Base-by-base conservation (phyloP, 306 rosid species). In the Sechiopsis laciniata region DNA sequence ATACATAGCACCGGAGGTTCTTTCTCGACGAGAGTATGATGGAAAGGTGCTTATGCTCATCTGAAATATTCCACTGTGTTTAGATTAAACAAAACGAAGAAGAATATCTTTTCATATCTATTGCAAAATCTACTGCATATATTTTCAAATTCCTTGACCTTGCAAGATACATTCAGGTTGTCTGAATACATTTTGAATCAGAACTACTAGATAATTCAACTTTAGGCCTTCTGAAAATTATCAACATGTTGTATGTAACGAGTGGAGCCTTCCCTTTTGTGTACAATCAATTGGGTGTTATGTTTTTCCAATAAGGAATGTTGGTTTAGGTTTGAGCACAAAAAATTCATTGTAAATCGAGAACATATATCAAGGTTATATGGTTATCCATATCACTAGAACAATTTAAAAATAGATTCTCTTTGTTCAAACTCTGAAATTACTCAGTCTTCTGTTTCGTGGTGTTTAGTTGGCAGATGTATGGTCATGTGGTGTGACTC, bases 11-110 rank as follows among this genome's bases (percentile, higher is more conserved):
- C 71, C 71, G 26, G 71, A 64, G 53, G 71, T 64, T 40, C 71
- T 64, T 64, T 64, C 73, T 21, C 88, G 88, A 77, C 59, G 83
- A 24, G 88, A 86, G 74, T 86, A 86, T 56, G 90, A 86, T 78
- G 90, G 72, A 66, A 66, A 66, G 72, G 72, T 66, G 17, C 29
- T 10, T 10, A 17, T 19, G 26, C 37, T 5, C 72, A 66, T 60
- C 45, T 60, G 19, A 6, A 2, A 29, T 26, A 62, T 67, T 40
- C 46, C 46, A 40, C 9, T 66, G n/a, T 22, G 46, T 42, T 20
- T 35, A 10, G 72, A 42, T 66, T 42, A 66, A 10, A 32, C n/a
- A 42, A 66, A 66, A 66, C 12, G 22, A 42, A 19, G 35, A 42
- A 19, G 35, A 66, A 66, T 66, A 42, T 66, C 10, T 17, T 14